Conservation (phyloP, 208 protist genomes). For the Phytomonas francai region DNA sequence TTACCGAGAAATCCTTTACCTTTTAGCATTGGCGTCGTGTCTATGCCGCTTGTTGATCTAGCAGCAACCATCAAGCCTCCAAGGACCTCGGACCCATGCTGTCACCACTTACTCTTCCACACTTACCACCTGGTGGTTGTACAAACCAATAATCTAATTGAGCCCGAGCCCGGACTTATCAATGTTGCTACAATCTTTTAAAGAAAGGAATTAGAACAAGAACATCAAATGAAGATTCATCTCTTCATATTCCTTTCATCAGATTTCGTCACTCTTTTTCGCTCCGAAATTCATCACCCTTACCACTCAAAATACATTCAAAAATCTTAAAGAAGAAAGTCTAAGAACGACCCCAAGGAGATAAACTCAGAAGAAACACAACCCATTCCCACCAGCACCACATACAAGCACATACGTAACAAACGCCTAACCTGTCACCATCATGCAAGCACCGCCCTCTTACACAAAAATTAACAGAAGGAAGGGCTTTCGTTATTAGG, state of each 20-base stretch:
- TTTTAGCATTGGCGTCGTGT: not conserved
- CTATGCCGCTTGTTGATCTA: not conserved
- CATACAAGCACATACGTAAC: not conserved
- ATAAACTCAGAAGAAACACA: not conserved
- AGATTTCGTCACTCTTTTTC: not conserved
- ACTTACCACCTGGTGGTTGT: not conserved
- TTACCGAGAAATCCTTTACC: not conserved
- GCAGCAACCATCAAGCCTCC: not conserved
- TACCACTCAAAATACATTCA: not conserved
- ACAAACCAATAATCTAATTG: not conserved
- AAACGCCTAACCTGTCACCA: not conserved
- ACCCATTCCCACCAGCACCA: not conserved
- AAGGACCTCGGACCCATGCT: not conserved
- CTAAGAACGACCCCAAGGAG: not conserved
- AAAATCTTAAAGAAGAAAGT: not conserved
- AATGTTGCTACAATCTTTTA: not conserved
- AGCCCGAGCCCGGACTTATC: not conserved
- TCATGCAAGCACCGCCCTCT: not conserved
- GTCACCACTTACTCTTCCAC: not conserved
- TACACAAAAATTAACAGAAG: not conserved
- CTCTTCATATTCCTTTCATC: not conserved
- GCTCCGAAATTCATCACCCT: not conserved
- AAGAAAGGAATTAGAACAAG: not conserved
- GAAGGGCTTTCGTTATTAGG: not conserved
- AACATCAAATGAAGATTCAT: not conserved